Evolutionary conservation across 257 asterid species (phyloP), one percentile per base, ranked within the genome.

Genomic region (Jasminum sambac): DNA sequence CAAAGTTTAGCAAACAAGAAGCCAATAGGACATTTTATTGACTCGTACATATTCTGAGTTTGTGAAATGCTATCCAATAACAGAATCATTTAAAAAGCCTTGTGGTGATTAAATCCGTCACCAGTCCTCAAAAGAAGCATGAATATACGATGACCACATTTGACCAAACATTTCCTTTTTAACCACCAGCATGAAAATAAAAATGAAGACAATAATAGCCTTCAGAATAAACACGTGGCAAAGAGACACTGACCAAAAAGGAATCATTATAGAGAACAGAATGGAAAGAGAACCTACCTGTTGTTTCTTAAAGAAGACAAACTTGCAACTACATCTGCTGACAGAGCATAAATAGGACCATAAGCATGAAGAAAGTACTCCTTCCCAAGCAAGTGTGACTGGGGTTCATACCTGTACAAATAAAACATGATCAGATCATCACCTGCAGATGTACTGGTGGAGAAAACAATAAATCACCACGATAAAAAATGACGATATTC

Each of bases 311-410:
- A 82, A 64, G 96, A 96, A 78, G 81, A 94, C 88, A 95, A 81
- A 84, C 97, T 95, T 62, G 89, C 88, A 26, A 91, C 98, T 36
- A 95, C 98, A 63, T 91, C 98, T 5, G 95, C 95, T 39, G 98
- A 91, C 67, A 95, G 91, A 74, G 98, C 99, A 84, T 95, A 91
- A 69, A 95, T 84, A 67, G 99, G 99, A 60, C 98, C 99, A 64
- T 95, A 95, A 41, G 97, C 99, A 55, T 95, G 98, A 67, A 95
- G 89, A 81, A 95, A 95, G 69, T 95, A 95, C 79, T 91, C 99
- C 86, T 83, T 87, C 71, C 99, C 99, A 23, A 95, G 89, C 87
- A 95, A 79, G 84, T 78, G 52, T 8, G 89, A 79, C 69, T 87
- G 83, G 42, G 99, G 98, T 71, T 95, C 99, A 68, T 85, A 95